Percentiles rank a stretch among this genome's conserved stretches.
Conservation (phyloP, 2,329 filamentous ascomycete species). For the Hypomyces perniciosus region DNA sequence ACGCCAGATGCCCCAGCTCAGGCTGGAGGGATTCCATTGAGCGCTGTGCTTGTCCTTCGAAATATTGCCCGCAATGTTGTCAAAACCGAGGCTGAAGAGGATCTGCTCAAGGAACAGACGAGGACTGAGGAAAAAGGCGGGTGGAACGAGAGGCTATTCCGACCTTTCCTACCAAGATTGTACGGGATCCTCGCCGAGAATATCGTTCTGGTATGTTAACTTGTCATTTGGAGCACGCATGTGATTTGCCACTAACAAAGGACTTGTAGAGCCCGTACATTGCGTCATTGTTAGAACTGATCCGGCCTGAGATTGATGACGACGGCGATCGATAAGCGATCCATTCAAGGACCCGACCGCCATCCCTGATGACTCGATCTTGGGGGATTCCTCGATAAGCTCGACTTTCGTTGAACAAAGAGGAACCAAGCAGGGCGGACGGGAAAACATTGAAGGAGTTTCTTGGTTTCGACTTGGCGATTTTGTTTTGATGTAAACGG, state of each 20-base stretch:
- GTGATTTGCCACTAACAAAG: constrained; percentile 14
- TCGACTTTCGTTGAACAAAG: background rate
- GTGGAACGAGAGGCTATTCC: constrained; percentile 64
- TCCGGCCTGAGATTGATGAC: constrained; percentile 25
- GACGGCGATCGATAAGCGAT: constrained; percentile 12
- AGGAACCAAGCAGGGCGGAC: background rate
- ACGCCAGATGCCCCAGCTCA: constrained; percentile 54
- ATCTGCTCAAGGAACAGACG: constrained; percentile 42
- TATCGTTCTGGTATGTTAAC: constrained; percentile 45
- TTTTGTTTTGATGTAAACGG: constrained; percentile 6
- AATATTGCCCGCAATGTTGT: constrained; percentile 67
- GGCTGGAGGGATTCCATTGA: constrained; percentile 72
- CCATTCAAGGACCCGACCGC: too few relatives aligned
- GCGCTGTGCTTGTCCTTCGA: constrained; percentile 68
- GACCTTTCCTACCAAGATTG: constrained; percentile 56
- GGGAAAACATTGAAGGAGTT: background rate
- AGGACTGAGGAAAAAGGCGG: constrained; percentile 42
- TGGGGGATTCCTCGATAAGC: background rate
- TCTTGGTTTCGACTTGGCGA: background rate
- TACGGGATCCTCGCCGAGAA: constrained; percentile 69
- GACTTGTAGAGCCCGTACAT: constrained; percentile 33
- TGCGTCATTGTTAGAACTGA: constrained; percentile 34
- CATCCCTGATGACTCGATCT: too few relatives aligned
- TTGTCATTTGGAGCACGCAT: background rate
- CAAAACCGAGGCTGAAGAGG: constrained; percentile 55